Conservation (phyloP, 1,139 yeast species). For the Geotrichum aggregatum region DNA sequence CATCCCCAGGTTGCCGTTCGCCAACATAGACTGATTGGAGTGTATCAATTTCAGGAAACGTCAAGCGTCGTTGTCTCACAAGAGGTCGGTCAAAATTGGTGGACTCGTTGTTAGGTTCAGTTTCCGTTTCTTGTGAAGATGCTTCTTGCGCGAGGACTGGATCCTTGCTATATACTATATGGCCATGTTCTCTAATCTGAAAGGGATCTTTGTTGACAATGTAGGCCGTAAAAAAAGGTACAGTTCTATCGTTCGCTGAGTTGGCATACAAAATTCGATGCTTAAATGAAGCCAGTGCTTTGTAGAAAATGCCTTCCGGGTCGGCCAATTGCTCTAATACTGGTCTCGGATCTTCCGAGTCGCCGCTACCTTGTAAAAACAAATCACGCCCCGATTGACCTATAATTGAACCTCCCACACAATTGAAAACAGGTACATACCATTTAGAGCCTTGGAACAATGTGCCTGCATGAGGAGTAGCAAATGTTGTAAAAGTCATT, state of each 20-base stretch:
- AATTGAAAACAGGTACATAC: slow-evolving; percentile 50
- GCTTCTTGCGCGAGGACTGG: no score
- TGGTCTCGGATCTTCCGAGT: slow-evolving; percentile 28
- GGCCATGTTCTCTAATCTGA: slow-evolving; percentile 30
- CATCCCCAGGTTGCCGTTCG: slow-evolving; percentile 20
- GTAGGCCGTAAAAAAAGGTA: slow-evolving; percentile 53
- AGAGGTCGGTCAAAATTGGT: not conserved
- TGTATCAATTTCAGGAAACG: slow-evolving; percentile 31
- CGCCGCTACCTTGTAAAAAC: slow-evolving; percentile 50
- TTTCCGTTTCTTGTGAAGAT: no score
- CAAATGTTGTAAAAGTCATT: slow-evolving; percentile 60
- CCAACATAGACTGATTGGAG: slow-evolving; percentile 24
- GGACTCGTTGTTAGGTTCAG: no score
- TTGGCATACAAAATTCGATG: slow-evolving; percentile 64
- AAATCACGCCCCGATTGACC: slow-evolving; percentile 76
- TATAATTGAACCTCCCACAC: slow-evolving; percentile 56
- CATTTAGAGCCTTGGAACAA: slow-evolving; percentile 43
- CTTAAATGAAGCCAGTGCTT: slow-evolving; percentile 56
- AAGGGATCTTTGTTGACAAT: slow-evolving; percentile 50
- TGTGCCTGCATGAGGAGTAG: slow-evolving; percentile 86
- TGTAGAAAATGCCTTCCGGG: slow-evolving; percentile 48
- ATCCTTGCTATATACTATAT: slow-evolving; percentile 21
- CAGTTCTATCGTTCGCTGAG: slow-evolving; percentile 67
- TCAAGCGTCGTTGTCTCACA: slow-evolving; percentile 18
- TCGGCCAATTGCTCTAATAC: slow-evolving; percentile 52